Conservation (phyloP, 2,329 filamentous ascomycete species). For the Trichoderma atroviride region DNA sequence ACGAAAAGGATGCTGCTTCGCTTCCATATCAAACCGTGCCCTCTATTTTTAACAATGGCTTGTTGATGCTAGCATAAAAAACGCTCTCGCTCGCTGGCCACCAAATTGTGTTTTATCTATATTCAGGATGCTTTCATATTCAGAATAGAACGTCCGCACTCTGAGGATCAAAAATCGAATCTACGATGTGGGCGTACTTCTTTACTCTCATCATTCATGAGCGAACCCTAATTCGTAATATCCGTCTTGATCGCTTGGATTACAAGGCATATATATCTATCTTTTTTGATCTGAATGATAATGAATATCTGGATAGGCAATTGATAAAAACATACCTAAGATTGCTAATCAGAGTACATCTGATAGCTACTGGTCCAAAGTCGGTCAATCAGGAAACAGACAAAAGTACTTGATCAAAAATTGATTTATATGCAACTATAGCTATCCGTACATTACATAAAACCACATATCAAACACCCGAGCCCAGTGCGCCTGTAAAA, state of each 20-base stretch:
- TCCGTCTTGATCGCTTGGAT: not conserved
- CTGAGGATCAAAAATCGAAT: not conserved
- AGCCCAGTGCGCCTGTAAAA: conserved; percentile 29
- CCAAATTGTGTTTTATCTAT: not conserved
- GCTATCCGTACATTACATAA: conserved; percentile 29
- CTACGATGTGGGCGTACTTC: not conserved
- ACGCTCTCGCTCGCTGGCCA: too few relatives aligned
- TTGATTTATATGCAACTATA: conserved; percentile 27
- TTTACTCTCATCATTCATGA: not conserved
- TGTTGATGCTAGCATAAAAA: too few relatives aligned
- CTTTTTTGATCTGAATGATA: not conserved
- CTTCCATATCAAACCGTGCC: too few relatives aligned
- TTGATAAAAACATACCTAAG: too few relatives aligned
- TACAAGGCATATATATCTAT: too few relatives aligned
- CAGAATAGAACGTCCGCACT: not conserved
- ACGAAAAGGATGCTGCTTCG: too few relatives aligned
- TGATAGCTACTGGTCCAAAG: not conserved
- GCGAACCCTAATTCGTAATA: not conserved
- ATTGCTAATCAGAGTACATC: not conserved
- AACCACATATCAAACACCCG: conserved; percentile 25
- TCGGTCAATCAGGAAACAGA: too few relatives aligned
- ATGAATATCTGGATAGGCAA: too few relatives aligned
- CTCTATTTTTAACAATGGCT: too few relatives aligned
- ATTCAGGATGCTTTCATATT: not conserved
- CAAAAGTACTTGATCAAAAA: not conserved